Evolutionary conservation across 1,284 basidiomycete species (phyloP).

Genomic region (Naganishia liquefaciens): DNA sequence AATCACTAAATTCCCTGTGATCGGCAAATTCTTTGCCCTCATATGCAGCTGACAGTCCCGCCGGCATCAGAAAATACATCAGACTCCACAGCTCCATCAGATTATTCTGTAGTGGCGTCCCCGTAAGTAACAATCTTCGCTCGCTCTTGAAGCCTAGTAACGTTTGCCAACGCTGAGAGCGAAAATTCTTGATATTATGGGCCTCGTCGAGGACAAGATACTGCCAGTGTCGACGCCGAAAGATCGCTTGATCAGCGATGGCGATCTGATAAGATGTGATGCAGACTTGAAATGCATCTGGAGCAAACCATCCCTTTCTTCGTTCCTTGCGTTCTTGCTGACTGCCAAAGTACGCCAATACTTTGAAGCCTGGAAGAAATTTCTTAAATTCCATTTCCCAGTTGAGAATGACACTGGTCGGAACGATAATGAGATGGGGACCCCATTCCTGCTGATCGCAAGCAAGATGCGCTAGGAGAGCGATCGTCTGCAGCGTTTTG

Average conservation of each 20-base stretch:
- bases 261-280: constrained; percentile 93
- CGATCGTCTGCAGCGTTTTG: constrained; percentile 84
- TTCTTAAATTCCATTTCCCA: constrained; percentile 96
- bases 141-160: constrained; percentile 79
- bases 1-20: constrained; percentile 90
- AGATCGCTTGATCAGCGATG: constrained; percentile 90
- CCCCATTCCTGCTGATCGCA: constrained; percentile 89
- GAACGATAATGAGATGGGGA: constrained; percentile 89
- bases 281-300: constrained; percentile 77
- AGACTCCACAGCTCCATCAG: constrained; percentile 91
- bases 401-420: constrained; percentile 91
- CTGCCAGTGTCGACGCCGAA: constrained; percentile 93
- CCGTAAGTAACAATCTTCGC: constrained; percentile 79
- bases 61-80: constrained; percentile 94
- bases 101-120: constrained; percentile 97
- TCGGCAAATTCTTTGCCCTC: constrained; percentile 81
- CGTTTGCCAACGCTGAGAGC: constrained; percentile 88
- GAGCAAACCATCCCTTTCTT: constrained; percentile 90
- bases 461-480: constrained; percentile 70
- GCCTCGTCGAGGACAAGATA: constrained; percentile 97
- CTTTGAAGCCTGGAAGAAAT: constrained; percentile 91
- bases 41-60: constrained; percentile 55
- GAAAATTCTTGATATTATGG: constrained; percentile 92
- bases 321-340: constrained; percentile 89
- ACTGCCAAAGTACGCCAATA: constrained; percentile 88